Evolutionary conservation across 1,284 basidiomycete species (phyloP).

Genomic region (Cryptococcus sp.): DNA sequence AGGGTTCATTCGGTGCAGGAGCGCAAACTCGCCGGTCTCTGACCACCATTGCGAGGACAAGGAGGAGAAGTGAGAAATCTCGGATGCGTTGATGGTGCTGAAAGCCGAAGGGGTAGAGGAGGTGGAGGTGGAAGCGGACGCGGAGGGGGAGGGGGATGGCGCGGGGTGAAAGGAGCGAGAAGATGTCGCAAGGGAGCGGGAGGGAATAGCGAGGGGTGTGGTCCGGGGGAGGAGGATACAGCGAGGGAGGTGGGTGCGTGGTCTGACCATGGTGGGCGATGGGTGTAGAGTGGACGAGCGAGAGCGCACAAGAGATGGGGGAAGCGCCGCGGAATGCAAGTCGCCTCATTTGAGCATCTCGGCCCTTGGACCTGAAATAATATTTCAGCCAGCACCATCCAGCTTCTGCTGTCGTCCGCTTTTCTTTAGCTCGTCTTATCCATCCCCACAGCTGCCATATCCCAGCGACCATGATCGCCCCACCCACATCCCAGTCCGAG

Average conservation of each 20-base stretch:
- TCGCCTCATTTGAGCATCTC: no score
- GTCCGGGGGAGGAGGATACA: not conserved
- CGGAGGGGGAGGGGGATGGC: constrained; percentile 2
- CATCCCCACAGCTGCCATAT: not conserved
- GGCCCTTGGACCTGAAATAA: no score
- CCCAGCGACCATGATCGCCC: constrained; percentile 27
- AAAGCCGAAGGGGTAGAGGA: constrained; percentile 23
- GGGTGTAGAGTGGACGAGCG: constrained; percentile 4
- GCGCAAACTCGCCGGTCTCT: constrained; percentile 82
- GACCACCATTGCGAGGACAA: constrained; percentile 97
- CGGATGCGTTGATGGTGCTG: constrained; percentile 65
- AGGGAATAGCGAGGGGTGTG: not conserved
- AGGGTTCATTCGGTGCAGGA: constrained; percentile 96
- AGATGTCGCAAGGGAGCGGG: not conserved
- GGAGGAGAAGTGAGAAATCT: constrained; percentile 88
- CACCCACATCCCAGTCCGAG: constrained; percentile 68
- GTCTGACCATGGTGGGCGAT: not conserved
- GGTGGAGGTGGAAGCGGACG: constrained; percentile 1
- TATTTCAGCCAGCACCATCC: not conserved
- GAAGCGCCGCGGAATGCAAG: no score
- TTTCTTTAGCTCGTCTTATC: not conserved
- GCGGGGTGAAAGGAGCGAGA: not conserved
- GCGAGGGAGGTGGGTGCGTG: not conserved
- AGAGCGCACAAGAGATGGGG: not conserved
- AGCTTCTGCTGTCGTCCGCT: not conserved